Percentiles rank a stretch among this genome's conserved stretches.
These are phyloP conservation scores for Wickerhamomyces bovis DNA, from an alignment of 805 yeast species.

Conservation along the genomic window DNA sequence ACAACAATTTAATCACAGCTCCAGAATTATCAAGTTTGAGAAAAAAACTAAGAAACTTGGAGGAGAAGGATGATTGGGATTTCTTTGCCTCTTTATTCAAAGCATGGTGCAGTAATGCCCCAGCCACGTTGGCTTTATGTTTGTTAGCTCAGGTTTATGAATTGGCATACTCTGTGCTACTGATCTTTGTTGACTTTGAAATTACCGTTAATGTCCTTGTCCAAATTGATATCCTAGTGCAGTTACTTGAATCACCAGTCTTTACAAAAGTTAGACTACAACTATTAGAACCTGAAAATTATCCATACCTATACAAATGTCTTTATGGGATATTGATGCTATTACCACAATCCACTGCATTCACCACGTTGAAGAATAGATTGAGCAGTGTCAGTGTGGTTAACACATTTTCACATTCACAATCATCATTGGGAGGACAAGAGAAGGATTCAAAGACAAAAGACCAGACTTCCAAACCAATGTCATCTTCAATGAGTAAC, in stretches of 20 bases:
- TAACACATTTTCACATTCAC: conserved; percentile 11
- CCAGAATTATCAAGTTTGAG: conserved; percentile 73
- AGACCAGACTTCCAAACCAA: background rate
- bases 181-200: conserved; percentile 77
- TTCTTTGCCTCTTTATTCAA: conserved; percentile 73
- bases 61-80: conserved; percentile 54
- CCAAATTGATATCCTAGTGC: conserved; percentile 86
- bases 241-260: conserved; percentile 86
- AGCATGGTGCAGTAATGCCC: conserved; percentile 89
- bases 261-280: conserved; percentile 83
- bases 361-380: conserved; percentile 72
- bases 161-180: conserved; percentile 75
- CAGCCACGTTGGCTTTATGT: conserved; percentile 82
- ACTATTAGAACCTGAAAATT: conserved; percentile 76
- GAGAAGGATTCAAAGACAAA: background rate
- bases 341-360: conserved; percentile 89
- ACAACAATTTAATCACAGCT: conserved; percentile 79
- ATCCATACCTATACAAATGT: conserved; percentile 79
- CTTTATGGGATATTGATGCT: conserved; percentile 91
- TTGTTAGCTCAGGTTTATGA: conserved; percentile 84
- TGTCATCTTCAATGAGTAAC: conserved; percentile 15
- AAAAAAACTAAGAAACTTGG: conserved; percentile 57
- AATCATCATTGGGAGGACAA: conserved; percentile 2
- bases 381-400: conserved; percentile 44
- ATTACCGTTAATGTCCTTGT: conserved; percentile 71